Evolutionary conservation across 108 stramenopile genomes (phyloP).

Genomic region (Pseudonitzschia delicatissima): DNA sequence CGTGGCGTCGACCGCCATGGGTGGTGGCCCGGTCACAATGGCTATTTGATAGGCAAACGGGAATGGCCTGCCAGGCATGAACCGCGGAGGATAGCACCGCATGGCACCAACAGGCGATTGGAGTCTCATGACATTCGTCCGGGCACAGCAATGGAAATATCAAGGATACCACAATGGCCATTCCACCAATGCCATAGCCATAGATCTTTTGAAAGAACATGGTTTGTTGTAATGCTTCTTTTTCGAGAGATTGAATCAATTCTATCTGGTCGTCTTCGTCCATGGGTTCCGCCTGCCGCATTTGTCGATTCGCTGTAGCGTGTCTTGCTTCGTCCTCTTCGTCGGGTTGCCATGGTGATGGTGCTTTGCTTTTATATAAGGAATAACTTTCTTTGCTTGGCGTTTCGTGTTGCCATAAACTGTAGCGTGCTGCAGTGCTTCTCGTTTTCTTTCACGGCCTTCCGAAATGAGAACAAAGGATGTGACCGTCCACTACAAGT

Average conservation of each 20-base stretch:
- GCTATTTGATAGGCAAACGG: background rate
- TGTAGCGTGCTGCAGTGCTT: no score
- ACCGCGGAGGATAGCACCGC: conserved; percentile 1
- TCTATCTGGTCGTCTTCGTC: conserved; percentile 33
- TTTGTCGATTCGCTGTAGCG: conserved; percentile 5
- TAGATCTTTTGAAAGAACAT: conserved; percentile 21
- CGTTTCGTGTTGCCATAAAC: no score
- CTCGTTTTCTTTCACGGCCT: no score
- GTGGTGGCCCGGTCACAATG: background rate
- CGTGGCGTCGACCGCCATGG: background rate
- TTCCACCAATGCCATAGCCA: conserved; percentile 18
- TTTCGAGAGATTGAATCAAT: conserved; percentile 15
- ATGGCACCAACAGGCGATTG: conserved; percentile 25
- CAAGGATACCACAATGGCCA: conserved; percentile 16
- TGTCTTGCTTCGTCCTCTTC: conserved; percentile 23
- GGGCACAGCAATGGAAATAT: conserved; percentile 26
- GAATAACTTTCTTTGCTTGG: background rate
- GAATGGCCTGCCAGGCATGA: conserved; percentile 4
- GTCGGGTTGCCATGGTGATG: background rate
- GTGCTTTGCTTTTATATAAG: background rate
- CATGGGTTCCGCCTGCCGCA: conserved; percentile 1
- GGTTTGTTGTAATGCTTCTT: conserved; percentile 20
- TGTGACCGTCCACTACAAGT: no score
- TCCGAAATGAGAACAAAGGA: no score
- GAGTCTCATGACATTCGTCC: conserved; percentile 25